phyloP scores from a whole-genome alignment of 805 yeast genomes.

The Candida gorgasii region DNA sequence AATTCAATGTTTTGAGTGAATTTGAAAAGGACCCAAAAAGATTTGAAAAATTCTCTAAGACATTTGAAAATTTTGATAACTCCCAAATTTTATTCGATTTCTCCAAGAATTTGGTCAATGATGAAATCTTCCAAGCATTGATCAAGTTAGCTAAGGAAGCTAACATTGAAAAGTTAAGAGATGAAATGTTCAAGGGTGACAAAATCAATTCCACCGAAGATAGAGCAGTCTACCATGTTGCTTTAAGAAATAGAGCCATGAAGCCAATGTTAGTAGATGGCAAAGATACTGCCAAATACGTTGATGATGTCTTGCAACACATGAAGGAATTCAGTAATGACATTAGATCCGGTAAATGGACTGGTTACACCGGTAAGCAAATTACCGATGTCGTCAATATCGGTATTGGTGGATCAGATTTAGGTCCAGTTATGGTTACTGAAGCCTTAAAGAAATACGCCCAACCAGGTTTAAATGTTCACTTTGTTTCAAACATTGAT shows the following conservation, averaged over 20 bases:
- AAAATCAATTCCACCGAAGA: slow-evolving; percentile 95
- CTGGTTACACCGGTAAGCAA: slow-evolving; percentile 92
- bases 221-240: slow-evolving; percentile 96
- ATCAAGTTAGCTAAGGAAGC: slow-evolving; percentile 87
- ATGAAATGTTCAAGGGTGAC: slow-evolving; percentile 88
- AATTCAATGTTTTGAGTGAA: slow-evolving; percentile 72
- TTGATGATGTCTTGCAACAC: slow-evolving; percentile 87
- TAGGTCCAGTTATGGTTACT: slow-evolving; percentile 99
- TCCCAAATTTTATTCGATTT: slow-evolving; percentile 91
- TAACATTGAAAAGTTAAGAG: slow-evolving; percentile 81
- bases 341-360: slow-evolving; percentile 93
- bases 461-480: slow-evolving; percentile 70
- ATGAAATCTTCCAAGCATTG: slow-evolving; percentile 69
- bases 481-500: slow-evolving; percentile 97
- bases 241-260: slow-evolving; percentile 89
- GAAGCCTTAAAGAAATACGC: slow-evolving; percentile 94
- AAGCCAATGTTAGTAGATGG: slow-evolving; percentile 89
- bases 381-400: slow-evolving; percentile 95
- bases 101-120: slow-evolving; percentile 91
- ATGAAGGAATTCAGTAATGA: slow-evolving; percentile 93
- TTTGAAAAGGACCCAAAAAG: slow-evolving; percentile 75
- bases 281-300: slow-evolving; percentile 85
- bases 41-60: slow-evolving; percentile 72
- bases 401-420: slow-evolving; percentile 98
- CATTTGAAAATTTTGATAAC: slow-evolving; percentile 82